Evolutionary conservation across 805 yeast genomes (phyloP), one percentile per base, ranked within the genome.

Genomic region (Metschnikowia hibisci): DNA sequence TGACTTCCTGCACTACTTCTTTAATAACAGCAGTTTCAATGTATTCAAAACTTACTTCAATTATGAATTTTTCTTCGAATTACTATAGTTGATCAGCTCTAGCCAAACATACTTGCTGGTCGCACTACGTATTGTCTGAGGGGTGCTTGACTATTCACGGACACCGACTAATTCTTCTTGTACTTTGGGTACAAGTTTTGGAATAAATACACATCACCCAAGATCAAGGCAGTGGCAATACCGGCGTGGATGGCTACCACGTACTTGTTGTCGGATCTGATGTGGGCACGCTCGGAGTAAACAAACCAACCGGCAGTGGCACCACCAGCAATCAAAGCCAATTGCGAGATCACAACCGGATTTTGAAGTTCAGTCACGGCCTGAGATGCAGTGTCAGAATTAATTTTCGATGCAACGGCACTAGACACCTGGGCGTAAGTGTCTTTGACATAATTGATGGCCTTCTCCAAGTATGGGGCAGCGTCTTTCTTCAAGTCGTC

Each of bases 261-360:
- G 41, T 67, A 66, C 53, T 48, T 52, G 55, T 54, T 51, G 39
- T 63, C 67, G 32, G 63, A 53, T 42, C 65, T 62, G 55, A 80
- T 66, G 66, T 76, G 64, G 51, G 67, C 59, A 66, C 81, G 72
- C 62, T 77, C 77, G 53, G 71, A 54, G 64, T 74, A 76, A 18
- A 75, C 78, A 41, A 66, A 63, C 50, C 77, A 67, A 20, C 78
- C 71, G 3, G 77, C 78, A 20, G 73, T 64, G 27, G 73, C 56
- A 12, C 76, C 76, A 32, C 76, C 71, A 6, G 72, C 56, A 25
- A 78, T 72, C 33, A 78, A 67, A 13, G 77, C 66, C 3, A 74
- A 61, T 60, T 81, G 84, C 26, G 77, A 60, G 14, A 76, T 63
- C 35, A 81, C 83, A 4, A 76, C 83, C 0, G 87, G 87, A 65